A percentile compares a stretch with the other conserved stretches of the same genome.
Evolutionary conservation across 345 rosid genomes (phyloP).

Genomic region (Melastoma malabathricum): DNA sequence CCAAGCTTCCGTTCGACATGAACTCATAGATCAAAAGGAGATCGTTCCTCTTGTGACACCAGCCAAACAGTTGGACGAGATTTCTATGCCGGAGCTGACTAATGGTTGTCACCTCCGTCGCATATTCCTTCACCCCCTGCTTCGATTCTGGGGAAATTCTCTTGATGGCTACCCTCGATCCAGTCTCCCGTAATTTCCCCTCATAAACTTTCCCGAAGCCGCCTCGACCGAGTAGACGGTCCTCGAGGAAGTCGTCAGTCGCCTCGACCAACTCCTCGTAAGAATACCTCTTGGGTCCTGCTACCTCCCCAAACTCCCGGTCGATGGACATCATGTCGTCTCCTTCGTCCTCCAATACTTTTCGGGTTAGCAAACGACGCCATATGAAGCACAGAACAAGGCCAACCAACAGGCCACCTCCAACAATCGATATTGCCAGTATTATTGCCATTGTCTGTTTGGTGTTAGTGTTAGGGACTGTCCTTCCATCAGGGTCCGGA

Average conservation of each 20-base stretch:
- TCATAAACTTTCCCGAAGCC: conserved; percentile 4
- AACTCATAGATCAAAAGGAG: conserved; percentile 1
- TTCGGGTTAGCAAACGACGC: not conserved
- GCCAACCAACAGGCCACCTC: not conserved
- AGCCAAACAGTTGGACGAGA: conserved; percentile 1
- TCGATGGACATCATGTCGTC: not conserved
- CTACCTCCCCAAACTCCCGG: not conserved
- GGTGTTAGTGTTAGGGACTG: not conserved
- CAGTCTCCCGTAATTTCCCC: not conserved
- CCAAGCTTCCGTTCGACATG: conserved; percentile 5
- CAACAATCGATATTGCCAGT: not conserved
- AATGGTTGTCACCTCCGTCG: conserved; percentile 2
- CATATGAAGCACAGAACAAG: not conserved
- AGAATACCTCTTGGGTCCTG: conserved; percentile 2
- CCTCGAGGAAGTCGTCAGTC: not conserved
- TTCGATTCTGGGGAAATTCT: conserved; percentile 1
- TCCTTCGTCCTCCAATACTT: not conserved
- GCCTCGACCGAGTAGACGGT: not conserved
- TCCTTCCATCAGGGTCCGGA: not conserved
- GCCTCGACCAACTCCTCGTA: not conserved
- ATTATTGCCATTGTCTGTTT: not conserved
- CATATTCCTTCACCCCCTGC: conserved; percentile 4
- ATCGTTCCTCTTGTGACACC: conserved; percentile 2
- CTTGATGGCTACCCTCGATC: conserved; percentile 2
- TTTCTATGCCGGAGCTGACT: conserved; percentile 5